These are phyloP conservation scores for Leishmania turanica DNA, from an alignment of 208 protist genomes.

Conservation along the genomic window DNA sequence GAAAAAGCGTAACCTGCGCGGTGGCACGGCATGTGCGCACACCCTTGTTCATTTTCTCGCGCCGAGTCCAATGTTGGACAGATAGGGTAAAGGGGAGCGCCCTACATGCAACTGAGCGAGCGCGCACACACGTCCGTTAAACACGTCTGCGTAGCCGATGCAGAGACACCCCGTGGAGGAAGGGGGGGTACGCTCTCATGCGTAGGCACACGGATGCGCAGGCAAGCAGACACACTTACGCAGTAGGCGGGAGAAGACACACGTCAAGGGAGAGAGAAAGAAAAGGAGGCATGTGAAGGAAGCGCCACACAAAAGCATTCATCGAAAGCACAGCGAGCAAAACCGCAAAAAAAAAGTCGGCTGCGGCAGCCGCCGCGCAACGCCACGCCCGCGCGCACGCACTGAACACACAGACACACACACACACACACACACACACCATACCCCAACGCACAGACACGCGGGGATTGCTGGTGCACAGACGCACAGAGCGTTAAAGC, in stretches of 20 bases:
- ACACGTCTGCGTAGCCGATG: too few species aligned
- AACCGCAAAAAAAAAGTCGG: neutral
- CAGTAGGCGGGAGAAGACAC: neutral
- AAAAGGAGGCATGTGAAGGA: neutral
- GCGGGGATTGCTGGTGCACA: neutral
- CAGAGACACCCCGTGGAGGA: too few species aligned
- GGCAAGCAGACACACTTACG: neutral
- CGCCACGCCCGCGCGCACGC: too few species aligned
- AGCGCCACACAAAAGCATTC: neutral
- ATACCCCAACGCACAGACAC: neutral
- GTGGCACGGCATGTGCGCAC: too few species aligned
- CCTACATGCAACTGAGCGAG: too few species aligned
- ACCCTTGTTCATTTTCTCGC: too few species aligned
- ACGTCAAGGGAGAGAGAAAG: neutral
- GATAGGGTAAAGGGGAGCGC: too few species aligned
- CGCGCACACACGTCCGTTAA: too few species aligned
- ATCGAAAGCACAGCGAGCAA: too few species aligned
- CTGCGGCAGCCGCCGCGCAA: neutral
- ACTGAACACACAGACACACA: neutral
- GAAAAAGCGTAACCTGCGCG: too few species aligned
- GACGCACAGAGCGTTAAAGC: neutral
- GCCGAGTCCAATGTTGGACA: too few species aligned
- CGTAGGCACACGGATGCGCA: neutral
- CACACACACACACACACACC: neutral
- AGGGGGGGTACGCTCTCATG: neutral